Base-by-base conservation (phyloP, 805 yeast genomes). In the Teunomyces funiuensis region DNA sequence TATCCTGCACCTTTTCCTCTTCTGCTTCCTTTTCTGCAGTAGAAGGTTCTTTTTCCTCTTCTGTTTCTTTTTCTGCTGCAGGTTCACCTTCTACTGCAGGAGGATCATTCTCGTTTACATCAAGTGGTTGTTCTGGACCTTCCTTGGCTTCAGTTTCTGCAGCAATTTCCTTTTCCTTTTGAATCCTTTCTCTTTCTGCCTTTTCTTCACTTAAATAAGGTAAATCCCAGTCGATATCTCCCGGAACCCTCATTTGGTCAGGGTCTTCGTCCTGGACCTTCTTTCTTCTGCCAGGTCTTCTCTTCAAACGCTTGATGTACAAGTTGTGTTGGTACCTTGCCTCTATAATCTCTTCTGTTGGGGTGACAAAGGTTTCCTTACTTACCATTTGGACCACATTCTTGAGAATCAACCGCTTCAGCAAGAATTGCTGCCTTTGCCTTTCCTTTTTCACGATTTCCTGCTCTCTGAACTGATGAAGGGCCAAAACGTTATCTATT, bases 401-500 rank as follows among this genome's bases (percentile, higher is more conserved):
- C 2, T 69, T 69, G 50, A 93, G 63, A 52, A 78, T 80, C 30
- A 69, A 69, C 47, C 90, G 77, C 52, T 74, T 79, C 55, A 83
- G 83, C 44, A 80, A 71, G 60, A 86, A 79, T 44, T 85, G 65
- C 33, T 84, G 88, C 42, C 90, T 69, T 55, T 90, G 91, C 40
- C 76, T 77, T 58, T 83, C 82, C 58, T 88, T 88, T 53, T 88
- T 83, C 36, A 80, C 82, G 30, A 84, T 68, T 58, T 93, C 99
- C 56, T 87, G 91, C 53, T 90, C 95, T 52, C 83, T 79, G 57
- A 86, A 93, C 53, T 77, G 72, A 47, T 85, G 80, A 49, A 93
- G 68, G 2, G 97, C 85, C 19, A 79, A 69, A 2, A 80, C 66
- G 60, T 93, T 93, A 33, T 77, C 74, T 56, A 76, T 74, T 62